Evolutionary conservation across 2,329 filamentous ascomycete genomes (phyloP).

Genomic region (Malbranchea cinnamomea): DNA sequence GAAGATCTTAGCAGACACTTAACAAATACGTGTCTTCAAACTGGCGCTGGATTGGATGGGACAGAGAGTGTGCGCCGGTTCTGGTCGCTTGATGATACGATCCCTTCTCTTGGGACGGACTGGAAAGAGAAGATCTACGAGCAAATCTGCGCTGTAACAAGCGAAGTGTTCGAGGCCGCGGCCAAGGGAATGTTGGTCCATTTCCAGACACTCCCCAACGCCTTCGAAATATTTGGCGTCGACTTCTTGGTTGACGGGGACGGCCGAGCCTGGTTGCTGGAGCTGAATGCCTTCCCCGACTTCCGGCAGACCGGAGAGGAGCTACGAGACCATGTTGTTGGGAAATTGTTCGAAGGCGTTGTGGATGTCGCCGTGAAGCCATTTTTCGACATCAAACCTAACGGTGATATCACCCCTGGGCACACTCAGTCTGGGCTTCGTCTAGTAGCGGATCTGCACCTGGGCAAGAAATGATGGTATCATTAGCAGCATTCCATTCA

Average conservation of each 20-base stretch:
- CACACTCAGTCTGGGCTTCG: constrained; percentile 14
- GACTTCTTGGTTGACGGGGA: constrained; percentile 68
- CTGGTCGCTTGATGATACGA: constrained; percentile 46
- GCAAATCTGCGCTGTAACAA: constrained; percentile 61
- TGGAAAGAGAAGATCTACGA: constrained; percentile 50
- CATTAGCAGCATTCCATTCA: constrained; percentile 16
- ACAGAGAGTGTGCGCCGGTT: constrained; percentile 59
- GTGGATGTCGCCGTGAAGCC: constrained; percentile 50
- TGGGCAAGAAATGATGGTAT: constrained; percentile 30
- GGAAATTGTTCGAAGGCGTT: constrained; percentile 60
- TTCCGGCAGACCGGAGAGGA: constrained; percentile 80
- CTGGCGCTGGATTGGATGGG: constrained; percentile 29
- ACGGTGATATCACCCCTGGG: constrained; percentile 6
- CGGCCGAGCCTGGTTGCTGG: constrained; percentile 59
- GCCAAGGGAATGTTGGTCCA: constrained; percentile 72
- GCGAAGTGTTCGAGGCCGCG: constrained; percentile 73
- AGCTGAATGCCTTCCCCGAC: constrained; percentile 93
- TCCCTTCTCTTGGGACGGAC: constrained; percentile 13
- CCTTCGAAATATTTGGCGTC: constrained; percentile 82
- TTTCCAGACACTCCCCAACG: constrained; percentile 78
- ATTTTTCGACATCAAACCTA: constrained; percentile 44
- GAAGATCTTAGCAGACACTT: constrained; percentile 59
- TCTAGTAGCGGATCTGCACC: constrained; percentile 26
- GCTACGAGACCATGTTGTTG: constrained; percentile 51
- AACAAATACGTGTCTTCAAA: constrained; percentile 90